A percentile compares a stretch with the other conserved stretches of the same genome.
Evolutionary conservation across 2,329 filamentous ascomycete species (phyloP).

Genomic region (Capronia americana): DNA sequence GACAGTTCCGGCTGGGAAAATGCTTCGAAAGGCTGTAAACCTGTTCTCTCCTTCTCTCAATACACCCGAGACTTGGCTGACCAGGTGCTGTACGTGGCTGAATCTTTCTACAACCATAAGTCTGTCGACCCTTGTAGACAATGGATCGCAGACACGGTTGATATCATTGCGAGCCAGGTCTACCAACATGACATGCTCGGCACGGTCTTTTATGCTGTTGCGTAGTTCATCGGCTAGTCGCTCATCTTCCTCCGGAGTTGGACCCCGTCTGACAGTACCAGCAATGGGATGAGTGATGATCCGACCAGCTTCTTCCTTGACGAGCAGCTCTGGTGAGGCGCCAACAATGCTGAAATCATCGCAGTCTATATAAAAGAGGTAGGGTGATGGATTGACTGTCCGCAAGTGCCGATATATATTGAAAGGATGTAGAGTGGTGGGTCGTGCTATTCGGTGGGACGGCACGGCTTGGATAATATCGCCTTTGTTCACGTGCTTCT

Average conservation of each 20-base stretch:
- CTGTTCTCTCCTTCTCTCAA: constrained; percentile 81
- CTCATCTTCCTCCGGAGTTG: constrained; percentile 80
- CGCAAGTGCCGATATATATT: constrained; percentile 96
- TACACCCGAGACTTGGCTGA: constrained; percentile 93
- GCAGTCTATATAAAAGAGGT: constrained; percentile 95
- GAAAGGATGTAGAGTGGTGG: constrained; percentile 91
- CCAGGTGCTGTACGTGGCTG: constrained; percentile 95
- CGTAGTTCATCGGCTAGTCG: constrained; percentile 77
- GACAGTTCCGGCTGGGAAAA: constrained; percentile 96
- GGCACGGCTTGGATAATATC: constrained; percentile 99
- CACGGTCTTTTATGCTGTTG: constrained; percentile 85
- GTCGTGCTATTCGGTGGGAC: constrained; percentile 88
- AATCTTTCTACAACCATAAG: constrained; percentile 95
- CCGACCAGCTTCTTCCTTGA: constrained; percentile 83
- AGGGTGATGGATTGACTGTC: constrained; percentile 96
- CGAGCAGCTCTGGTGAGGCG: constrained; percentile 90
- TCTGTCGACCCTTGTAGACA: constrained; percentile 86
- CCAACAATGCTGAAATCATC: constrained; percentile 92
- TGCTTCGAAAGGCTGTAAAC: constrained; percentile 94
- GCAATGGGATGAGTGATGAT: constrained; percentile 98
- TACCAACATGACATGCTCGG: constrained; percentile 97
- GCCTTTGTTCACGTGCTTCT: constrained; percentile 86
- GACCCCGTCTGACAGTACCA: constrained; percentile 88
- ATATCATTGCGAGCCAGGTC: constrained; percentile 96
- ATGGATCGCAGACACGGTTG: constrained; percentile 91